Evolutionary conservation across 1,284 basidiomycete species (phyloP), one percentile per base, ranked within the genome.

Genomic region (Hortiboletus rubellus): DNA sequence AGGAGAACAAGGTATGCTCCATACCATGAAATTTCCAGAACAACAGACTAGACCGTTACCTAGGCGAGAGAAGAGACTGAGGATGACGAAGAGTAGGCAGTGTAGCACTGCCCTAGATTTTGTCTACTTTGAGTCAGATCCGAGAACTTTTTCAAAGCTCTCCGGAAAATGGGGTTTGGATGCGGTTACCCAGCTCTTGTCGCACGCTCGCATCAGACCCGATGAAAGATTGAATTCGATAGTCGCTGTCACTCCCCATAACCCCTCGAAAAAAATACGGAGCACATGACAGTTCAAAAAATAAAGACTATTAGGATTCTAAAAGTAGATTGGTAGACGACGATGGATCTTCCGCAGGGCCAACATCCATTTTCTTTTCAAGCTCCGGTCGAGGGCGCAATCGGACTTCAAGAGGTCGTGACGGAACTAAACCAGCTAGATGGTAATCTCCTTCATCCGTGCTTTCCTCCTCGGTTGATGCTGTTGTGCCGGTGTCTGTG

Each of bases 1-100:
- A 89, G 62, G 86, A 82, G 64, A 89, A 89, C 70, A 87, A 89
- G 82, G 91, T 88, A 34, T 14, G 60, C 34, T 46, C 22, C 27
- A 44, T 36, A 31, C 4, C 22, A 48, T 44, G 6, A 51, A 34
- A 46, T 1, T 41, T 43, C 33, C 47, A 47, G 52, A 27, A 10
- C 51, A 54, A 31, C 18, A 9, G 11, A 22, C 31, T 58, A 49
- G 36, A 65, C 42, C 45, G 17, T 54, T 34, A 31, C 43, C 30
- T 44, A 74, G 69, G 72, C 71, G 53, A 74, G 68, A 37, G 68
- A 73, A 62, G 66, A 66, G 42, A 61, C 57, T 27, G 61, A 54
- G 11, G 61, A 60, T 52, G 64, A 52, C 46, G 58, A 62, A 43
- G 61, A 69, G 24, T 68, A 69, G 58, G 59, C 58, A 64, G 58